These are phyloP conservation scores for Bocquillonia castaneifolia DNA, from an alignment of 441 rosid genomes.

Conservation along the genomic window DNA sequence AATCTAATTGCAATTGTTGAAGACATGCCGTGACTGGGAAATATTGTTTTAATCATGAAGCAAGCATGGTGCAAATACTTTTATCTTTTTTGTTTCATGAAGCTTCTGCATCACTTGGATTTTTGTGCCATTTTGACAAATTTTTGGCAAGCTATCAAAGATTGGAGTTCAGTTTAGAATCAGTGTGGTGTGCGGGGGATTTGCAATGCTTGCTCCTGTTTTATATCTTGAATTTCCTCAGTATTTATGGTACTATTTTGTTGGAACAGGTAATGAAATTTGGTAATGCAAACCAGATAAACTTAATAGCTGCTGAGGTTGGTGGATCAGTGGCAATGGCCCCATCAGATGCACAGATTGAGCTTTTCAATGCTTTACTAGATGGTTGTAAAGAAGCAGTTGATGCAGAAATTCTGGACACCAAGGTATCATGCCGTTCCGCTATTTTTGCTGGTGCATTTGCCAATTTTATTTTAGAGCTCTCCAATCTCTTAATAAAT, in stretches of 20 bases:
- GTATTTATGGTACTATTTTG: background rate
- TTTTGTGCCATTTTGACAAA: background rate
- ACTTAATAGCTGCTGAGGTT: constrained; percentile 67
- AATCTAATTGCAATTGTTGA: no score
- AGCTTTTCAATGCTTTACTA: constrained; percentile 78
- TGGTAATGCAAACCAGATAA: constrained; percentile 76
- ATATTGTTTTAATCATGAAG: no score
- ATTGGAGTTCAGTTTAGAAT: background rate
- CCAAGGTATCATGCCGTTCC: constrained; percentile 48
- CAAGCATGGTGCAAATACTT: no score
- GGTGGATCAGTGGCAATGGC: constrained; percentile 82
- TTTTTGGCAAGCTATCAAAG: background rate
- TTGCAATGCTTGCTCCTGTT: background rate
- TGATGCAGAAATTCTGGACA: constrained; percentile 54
- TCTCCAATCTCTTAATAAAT: background rate
- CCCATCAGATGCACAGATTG: constrained; percentile 75
- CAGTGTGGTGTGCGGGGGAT: background rate
- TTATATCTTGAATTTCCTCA: background rate
- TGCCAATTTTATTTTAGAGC: background rate
- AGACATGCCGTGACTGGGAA: no score
- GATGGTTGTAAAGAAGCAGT: constrained; percentile 89
- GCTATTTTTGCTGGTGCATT: background rate
- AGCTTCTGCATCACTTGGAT: background rate
- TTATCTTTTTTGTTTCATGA: no score
- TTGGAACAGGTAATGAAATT: constrained; percentile 73